A percentile compares a stretch with the other conserved stretches of the same genome.
phyloP scores from a whole-genome alignment of 2,329 filamentous ascomycete genomes.

The Neonectria sp. region DNA sequence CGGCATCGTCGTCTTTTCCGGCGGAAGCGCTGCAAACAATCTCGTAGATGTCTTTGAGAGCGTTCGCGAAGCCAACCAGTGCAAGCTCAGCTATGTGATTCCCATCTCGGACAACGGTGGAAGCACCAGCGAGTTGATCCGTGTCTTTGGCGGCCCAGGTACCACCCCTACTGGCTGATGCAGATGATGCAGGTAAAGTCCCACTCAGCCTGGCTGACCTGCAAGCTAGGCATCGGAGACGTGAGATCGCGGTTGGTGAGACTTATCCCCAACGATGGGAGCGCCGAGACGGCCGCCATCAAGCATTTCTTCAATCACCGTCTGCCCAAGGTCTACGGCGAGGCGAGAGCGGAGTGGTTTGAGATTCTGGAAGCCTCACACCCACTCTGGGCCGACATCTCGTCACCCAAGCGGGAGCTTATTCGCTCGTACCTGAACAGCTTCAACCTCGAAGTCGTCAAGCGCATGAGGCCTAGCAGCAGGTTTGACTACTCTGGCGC shows the following conservation, averaged over 20 bases:
- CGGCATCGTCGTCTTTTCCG: conserved; percentile 87
- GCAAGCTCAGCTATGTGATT: conserved; percentile 86
- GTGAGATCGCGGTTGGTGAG: conserved; percentile 80
- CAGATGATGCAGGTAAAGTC: conserved; percentile 7
- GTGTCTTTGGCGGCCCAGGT: conserved; percentile 96
- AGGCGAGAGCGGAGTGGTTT: conserved; percentile 86
- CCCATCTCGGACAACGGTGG: conserved; percentile 97
- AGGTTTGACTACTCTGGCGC: conserved; percentile 85
- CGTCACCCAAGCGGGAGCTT: conserved; percentile 81
- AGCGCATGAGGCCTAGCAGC: conserved; percentile 79
- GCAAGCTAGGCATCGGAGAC: conserved; percentile 68
- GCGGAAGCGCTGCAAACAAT: conserved; percentile 94
- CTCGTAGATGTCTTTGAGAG: conserved; percentile 90
- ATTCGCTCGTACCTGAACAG: conserved; percentile 84
- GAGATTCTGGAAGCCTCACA: conserved; percentile 90
- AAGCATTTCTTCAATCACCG: conserved; percentile 91
- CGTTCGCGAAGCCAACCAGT: conserved; percentile 75
- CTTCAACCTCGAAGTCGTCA: conserved; percentile 84
- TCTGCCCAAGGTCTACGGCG: conserved; percentile 69
- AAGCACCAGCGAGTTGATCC: conserved; percentile 92
- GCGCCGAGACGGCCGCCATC: conserved; percentile 80
- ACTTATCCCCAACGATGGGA: conserved; percentile 79
- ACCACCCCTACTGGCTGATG: conserved; percentile 39
- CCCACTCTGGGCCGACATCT: conserved; percentile 79
- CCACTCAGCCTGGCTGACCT: conserved; percentile 24